Conservation (phyloP, 768 basidiomycete genomes). For the Hydnum rufescens region DNA sequence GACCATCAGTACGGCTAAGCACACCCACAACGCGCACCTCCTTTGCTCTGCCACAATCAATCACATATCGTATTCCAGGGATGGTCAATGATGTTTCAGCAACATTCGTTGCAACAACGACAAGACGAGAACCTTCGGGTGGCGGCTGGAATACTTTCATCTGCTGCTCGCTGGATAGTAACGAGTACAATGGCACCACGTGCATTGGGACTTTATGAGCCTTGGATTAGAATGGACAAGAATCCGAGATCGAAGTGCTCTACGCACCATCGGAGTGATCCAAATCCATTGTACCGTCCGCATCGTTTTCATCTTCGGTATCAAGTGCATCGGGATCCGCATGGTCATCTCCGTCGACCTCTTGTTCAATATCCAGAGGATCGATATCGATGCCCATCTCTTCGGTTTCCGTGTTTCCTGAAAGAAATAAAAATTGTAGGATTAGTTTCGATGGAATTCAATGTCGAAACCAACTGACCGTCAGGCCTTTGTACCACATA, state of each 20-base stretch:
- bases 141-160: slow-evolving; percentile 82
- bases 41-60: slow-evolving; percentile 89
- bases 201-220: slow-evolving; percentile 63
- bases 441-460: not conserved
- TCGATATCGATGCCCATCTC: not conserved
- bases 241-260: not conserved
- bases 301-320: slow-evolving; percentile 54
- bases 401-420: not conserved
- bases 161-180: slow-evolving; percentile 83
- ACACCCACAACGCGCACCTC: slow-evolving; percentile 32
- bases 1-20: not conserved
- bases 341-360: slow-evolving; percentile 26
- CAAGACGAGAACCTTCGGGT: slow-evolving; percentile 61
- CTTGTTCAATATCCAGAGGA: not conserved
- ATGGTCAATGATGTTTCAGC: slow-evolving; percentile 96
- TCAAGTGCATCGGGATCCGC: slow-evolving; percentile 39
- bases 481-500: not conserved
- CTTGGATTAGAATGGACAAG: slow-evolving; percentile 4
- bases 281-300: slow-evolving; percentile 33
- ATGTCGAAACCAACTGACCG: not conserved
- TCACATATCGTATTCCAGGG: slow-evolving; percentile 92
- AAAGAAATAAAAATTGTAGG: not conserved
- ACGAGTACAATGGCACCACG: slow-evolving; percentile 81
- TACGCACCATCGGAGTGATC: slow-evolving; percentile 39
- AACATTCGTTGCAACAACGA: slow-evolving; percentile 89